These are phyloP conservation scores for Staphylotrichum longicolle DNA, from an alignment of 495 filamentous ascomycete species.

Conservation along the genomic window DNA sequence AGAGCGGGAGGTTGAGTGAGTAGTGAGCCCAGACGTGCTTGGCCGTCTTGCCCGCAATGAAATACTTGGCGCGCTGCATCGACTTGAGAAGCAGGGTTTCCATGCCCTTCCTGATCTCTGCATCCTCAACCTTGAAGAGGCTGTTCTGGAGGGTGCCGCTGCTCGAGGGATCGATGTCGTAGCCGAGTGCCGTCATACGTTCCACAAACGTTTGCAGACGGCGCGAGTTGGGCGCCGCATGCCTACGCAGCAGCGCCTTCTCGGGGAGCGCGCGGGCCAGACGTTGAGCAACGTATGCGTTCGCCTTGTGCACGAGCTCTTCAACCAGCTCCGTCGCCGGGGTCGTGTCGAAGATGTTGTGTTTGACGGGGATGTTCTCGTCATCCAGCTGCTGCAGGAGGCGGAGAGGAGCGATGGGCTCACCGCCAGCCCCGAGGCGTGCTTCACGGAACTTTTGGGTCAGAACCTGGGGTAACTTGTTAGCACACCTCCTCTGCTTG, in stretches of 20 bases:
- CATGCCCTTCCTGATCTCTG: conserved; percentile 91
- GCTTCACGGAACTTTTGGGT: conserved; percentile 85
- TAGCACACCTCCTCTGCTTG: conserved; percentile 19
- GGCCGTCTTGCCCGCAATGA: conserved; percentile 68
- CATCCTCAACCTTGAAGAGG: conserved; percentile 84
- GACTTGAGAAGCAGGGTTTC: conserved; percentile 90
- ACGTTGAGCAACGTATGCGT: conserved; percentile 83
- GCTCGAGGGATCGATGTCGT: conserved; percentile 81
- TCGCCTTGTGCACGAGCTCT: conserved; percentile 88
- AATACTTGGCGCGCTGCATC: conserved; percentile 96
- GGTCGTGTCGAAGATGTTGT: conserved; percentile 92
- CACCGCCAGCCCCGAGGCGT: conserved; percentile 72
- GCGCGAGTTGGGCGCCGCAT: conserved; percentile 78
- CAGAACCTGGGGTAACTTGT: conserved; percentile 54
- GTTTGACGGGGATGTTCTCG: conserved; percentile 93
- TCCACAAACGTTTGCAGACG: conserved; percentile 88
- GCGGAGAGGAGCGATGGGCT: conserved; percentile 78
- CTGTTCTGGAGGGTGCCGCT: conserved; percentile 90
- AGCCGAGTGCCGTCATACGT: conserved; percentile 86
- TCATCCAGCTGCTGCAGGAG: conserved; percentile 94
- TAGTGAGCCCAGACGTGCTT: conserved; percentile 81
- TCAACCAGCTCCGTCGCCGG: conserved; percentile 90
- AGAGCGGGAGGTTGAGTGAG: conserved; percentile 85
- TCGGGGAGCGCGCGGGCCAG: conserved; percentile 76
- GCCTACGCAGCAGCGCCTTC: conserved; percentile 87